phyloP scores from a whole-genome alignment of 192 early-diverging fungal species.

The Linnemannia hyalina region DNA sequence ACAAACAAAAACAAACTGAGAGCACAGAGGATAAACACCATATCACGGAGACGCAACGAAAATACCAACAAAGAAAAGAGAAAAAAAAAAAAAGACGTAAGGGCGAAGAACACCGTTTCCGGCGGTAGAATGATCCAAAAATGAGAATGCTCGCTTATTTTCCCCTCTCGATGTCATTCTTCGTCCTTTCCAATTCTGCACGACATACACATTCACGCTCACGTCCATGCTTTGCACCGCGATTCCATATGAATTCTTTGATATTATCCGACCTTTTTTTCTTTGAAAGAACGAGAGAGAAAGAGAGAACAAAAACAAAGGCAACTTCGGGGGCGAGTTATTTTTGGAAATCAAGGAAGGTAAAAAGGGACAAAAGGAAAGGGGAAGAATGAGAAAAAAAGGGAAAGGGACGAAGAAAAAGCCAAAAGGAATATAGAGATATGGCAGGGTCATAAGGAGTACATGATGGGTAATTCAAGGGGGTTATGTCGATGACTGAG shows the following conservation, averaged over 20 bases:
- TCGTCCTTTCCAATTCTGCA: not conserved
- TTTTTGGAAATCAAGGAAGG: not conserved
- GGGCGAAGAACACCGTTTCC: not conserved
- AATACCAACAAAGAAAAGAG: not conserved
- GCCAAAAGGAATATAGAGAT: conserved; percentile 3
- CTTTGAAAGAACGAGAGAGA: not conserved
- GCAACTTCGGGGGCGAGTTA: not conserved
- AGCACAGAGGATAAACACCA: not conserved
- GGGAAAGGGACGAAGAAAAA: not conserved
- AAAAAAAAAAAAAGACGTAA: not conserved
- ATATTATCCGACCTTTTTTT: not conserved
- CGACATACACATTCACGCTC: too few species aligned
- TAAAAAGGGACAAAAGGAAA: not conserved
- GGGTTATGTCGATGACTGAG: not conserved
- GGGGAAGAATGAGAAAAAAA: not conserved
- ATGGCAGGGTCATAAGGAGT: conserved; percentile 3
- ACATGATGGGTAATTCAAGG: not conserved
- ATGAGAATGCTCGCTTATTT: not conserved
- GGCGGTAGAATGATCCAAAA: conserved; percentile 1
- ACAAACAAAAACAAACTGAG: not conserved
- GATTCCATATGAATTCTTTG: not conserved
- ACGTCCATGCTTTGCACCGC: too few species aligned
- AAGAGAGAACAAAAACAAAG: not conserved
- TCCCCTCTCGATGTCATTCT: not conserved
- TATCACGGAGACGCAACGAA: not conserved